phyloP scores from a whole-genome alignment of 1,284 basidiomycete genomes.

The Cutaneotrichosporon sp. region DNA sequence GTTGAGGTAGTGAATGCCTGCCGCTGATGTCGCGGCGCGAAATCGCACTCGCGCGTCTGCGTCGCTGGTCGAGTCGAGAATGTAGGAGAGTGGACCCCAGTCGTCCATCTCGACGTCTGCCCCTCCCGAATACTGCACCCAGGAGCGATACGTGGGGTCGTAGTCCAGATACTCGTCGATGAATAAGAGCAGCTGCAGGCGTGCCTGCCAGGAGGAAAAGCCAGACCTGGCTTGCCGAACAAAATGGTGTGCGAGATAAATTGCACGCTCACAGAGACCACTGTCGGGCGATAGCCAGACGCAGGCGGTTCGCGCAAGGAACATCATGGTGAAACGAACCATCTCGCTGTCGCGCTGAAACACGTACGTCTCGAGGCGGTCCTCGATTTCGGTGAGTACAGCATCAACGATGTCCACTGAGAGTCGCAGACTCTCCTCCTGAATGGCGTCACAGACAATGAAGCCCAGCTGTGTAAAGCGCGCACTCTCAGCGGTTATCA shows the following conservation, averaged over 20 bases:
- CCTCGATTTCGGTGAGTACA: conserved; percentile 56
- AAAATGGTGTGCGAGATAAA: conserved; percentile 56
- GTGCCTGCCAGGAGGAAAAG: conserved; percentile 62
- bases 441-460: conserved; percentile 57
- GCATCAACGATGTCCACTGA: conserved; percentile 53
- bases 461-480: conserved; percentile 59
- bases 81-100: conserved; percentile 31
- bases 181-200: conserved; percentile 63
- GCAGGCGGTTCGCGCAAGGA: conserved; percentile 61
- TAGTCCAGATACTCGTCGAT: conserved; percentile 59
- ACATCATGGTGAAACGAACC: conserved; percentile 56
- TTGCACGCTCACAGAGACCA: conserved; percentile 52
- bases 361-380: conserved; percentile 57
- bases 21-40: conserved; percentile 61
- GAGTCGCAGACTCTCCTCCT: conserved; percentile 56
- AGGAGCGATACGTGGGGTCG: conserved; percentile 52
- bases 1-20: conserved; percentile 43
- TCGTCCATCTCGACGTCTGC: conserved; percentile 22
- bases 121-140: conserved; percentile 24
- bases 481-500: conserved; percentile 54
- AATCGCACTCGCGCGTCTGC: conserved; percentile 80
- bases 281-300: conserved; percentile 57
- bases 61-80: conserved; percentile 62
- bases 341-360: conserved; percentile 57
- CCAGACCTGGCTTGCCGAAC: conserved; percentile 50